Conservation (phyloP, 2,329 filamentous ascomycete species). For the Samsoniella hepiali region DNA sequence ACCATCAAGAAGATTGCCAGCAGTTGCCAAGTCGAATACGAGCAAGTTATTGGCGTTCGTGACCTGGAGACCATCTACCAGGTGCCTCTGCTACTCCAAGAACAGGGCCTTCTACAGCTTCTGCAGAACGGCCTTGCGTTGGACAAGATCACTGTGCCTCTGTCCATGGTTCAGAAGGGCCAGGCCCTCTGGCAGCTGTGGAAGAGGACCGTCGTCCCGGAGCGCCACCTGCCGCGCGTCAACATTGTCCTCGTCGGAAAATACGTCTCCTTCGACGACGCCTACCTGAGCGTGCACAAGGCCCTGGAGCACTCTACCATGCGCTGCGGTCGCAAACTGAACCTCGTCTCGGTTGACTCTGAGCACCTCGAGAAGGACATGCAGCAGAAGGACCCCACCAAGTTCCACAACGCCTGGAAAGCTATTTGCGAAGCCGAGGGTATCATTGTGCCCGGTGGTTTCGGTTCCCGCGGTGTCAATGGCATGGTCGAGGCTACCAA, state of each 20-base stretch:
- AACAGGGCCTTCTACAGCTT: slow-evolving; percentile 71
- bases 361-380: slow-evolving; percentile 72
- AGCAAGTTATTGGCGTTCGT: slow-evolving; percentile 85
- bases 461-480: slow-evolving; percentile 76
- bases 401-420: slow-evolving; percentile 85
- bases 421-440: slow-evolving; percentile 66
- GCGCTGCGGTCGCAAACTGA: slow-evolving; percentile 75
- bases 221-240: slow-evolving; percentile 65
- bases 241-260: slow-evolving; percentile 89
- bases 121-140: slow-evolving; percentile 65
- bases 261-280: slow-evolving; percentile 80
- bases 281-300: slow-evolving; percentile 81
- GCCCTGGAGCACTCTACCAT: slow-evolving; percentile 89
- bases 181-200: slow-evolving; percentile 72
- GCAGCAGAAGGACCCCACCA: slow-evolving; percentile 60
- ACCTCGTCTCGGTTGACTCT: slow-evolving; percentile 81
- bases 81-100: slow-evolving; percentile 84
- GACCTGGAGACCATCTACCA: slow-evolving; percentile 92
- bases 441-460: slow-evolving; percentile 65
- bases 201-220: slow-evolving; percentile 65
- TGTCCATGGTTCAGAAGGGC: slow-evolving; percentile 59
- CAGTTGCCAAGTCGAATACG: slow-evolving; percentile 80
- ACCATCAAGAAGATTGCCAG: slow-evolving; percentile 86
- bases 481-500: slow-evolving; percentile 88
- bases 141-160: slow-evolving; percentile 51